Percentiles rank a stretch among this genome's conserved stretches.
These are phyloP conservation scores for Roridomyces roridus DNA, from an alignment of 768 basidiomycete species.

Conservation along the genomic window DNA sequence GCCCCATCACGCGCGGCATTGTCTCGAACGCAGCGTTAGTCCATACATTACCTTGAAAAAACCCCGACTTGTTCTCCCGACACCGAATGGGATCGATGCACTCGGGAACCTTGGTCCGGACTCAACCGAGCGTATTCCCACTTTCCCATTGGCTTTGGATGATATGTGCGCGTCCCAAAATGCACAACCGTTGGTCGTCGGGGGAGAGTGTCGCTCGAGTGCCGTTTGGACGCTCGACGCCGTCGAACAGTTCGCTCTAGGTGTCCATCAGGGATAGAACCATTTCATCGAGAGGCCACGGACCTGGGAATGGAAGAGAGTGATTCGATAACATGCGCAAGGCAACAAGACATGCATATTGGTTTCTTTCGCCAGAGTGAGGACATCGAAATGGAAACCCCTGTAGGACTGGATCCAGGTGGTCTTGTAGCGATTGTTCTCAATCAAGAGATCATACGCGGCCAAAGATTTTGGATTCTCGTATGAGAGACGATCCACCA, in stretches of 20 bases:
- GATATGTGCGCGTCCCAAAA: conserved; percentile 7
- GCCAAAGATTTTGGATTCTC: background rate
- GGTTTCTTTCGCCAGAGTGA: conserved; percentile 17
- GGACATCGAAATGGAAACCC: conserved; percentile 10
- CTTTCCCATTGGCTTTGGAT: conserved; percentile 16
- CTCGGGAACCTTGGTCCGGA: no score
- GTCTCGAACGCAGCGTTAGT: no score
- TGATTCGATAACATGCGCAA: conserved; percentile 12
- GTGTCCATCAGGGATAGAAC: background rate
- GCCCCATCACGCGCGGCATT: no score
- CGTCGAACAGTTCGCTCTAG: conserved; percentile 13
- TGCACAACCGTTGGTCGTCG: conserved; percentile 12
- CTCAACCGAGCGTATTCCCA: conserved; percentile 12
- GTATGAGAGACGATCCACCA: background rate
- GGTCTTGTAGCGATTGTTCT: background rate
- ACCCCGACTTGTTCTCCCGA: conserved; percentile 1
- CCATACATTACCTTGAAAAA: background rate
- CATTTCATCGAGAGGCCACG: background rate
- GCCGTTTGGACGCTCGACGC: conserved; percentile 10
- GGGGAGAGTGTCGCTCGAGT: conserved; percentile 9
- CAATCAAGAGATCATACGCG: background rate
- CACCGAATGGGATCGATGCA: background rate
- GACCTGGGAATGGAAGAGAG: background rate
- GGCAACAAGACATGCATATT: conserved; percentile 12
- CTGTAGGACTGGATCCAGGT: conserved; percentile 4